These are phyloP conservation scores for Melaleuca quinquenervia DNA, from an alignment of 345 rosid species.

Conservation along the genomic window DNA sequence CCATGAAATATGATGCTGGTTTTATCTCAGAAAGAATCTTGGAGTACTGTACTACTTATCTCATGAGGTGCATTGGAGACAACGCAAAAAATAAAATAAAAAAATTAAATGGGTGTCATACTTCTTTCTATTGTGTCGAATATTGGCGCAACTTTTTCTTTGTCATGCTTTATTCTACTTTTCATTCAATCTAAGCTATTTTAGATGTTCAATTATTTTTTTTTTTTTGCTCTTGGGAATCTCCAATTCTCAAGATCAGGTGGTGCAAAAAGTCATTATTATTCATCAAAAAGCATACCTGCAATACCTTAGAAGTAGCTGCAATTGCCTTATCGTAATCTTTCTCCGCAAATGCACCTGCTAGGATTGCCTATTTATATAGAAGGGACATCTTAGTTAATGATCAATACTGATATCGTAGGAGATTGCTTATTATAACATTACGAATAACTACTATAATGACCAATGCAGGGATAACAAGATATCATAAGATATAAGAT, in stretches of 20 bases:
- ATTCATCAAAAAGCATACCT: slow-evolving; percentile 25
- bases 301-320: slow-evolving; percentile 58
- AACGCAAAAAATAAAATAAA: neutral
- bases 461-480: fast-evolving
- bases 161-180: neutral
- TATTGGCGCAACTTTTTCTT: neutral
- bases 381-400: neutral
- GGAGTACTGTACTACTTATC: neutral
- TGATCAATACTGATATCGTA: neutral
- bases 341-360: slow-evolving; percentile 79
- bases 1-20: neutral
- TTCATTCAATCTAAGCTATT: neutral
- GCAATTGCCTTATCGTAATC: slow-evolving; percentile 57
- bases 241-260: neutral
- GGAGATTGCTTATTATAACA: neutral
- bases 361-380: slow-evolving; percentile 65
- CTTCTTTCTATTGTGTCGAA: neutral
- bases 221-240: neutral
- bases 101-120: neutral
- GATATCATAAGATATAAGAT: neutral
- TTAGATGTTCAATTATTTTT: neutral
- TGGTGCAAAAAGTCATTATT: neutral
- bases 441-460: neutral
- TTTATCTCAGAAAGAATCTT: neutral
- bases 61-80: neutral